Evolutionary conservation across 2,329 filamentous ascomycete genomes (phyloP).

Genomic region (Fonsecaea pugnacius): DNA sequence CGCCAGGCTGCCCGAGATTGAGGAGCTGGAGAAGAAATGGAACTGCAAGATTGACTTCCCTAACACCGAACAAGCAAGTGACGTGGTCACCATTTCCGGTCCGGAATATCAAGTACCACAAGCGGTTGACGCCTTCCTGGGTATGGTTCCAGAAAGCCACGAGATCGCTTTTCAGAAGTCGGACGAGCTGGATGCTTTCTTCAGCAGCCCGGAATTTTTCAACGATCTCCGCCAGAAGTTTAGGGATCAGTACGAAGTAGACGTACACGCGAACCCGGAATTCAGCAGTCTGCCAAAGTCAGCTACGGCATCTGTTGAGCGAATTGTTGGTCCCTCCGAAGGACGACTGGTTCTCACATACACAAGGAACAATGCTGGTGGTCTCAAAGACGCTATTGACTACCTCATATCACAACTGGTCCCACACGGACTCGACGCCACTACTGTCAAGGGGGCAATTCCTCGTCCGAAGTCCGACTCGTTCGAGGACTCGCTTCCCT

Average conservation of each 20-base stretch:
- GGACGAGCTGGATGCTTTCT: slow-evolving; percentile 75
- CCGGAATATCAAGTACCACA: slow-evolving; percentile 98
- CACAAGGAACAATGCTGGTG: slow-evolving; percentile 95
- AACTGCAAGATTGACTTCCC: slow-evolving; percentile 99
- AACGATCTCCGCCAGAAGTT: slow-evolving; percentile 81
- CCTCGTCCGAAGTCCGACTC: slow-evolving; percentile 98
- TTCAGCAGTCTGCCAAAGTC: slow-evolving; percentile 41
- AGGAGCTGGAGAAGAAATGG: slow-evolving; percentile 97
- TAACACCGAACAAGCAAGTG: slow-evolving; percentile 94
- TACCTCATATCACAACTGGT: slow-evolving; percentile 86
- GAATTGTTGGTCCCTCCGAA: slow-evolving; percentile 55
- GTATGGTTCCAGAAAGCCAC: slow-evolving; percentile 96
- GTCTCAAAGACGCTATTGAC: slow-evolving; percentile 92
- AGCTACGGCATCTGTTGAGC: slow-evolving; percentile 42
- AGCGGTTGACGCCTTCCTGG: slow-evolving; percentile 92
- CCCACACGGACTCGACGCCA: slow-evolving; percentile 83
- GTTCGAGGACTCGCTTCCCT: slow-evolving; percentile 94
- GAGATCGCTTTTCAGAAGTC: slow-evolving; percentile 83
- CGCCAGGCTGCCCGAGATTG: slow-evolving; percentile 82
- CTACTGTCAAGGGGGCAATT: slow-evolving; percentile 88
- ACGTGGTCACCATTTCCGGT: slow-evolving; percentile 92
- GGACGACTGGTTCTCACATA: slow-evolving; percentile 73
- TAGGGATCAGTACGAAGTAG: slow-evolving; percentile 88
- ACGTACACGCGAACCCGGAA: slow-evolving; percentile 69
- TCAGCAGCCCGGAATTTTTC: slow-evolving; percentile 79